These are phyloP conservation scores for Trichoderma asperelloides DNA, from an alignment of 495 filamentous ascomycete genomes.

Conservation along the genomic window DNA sequence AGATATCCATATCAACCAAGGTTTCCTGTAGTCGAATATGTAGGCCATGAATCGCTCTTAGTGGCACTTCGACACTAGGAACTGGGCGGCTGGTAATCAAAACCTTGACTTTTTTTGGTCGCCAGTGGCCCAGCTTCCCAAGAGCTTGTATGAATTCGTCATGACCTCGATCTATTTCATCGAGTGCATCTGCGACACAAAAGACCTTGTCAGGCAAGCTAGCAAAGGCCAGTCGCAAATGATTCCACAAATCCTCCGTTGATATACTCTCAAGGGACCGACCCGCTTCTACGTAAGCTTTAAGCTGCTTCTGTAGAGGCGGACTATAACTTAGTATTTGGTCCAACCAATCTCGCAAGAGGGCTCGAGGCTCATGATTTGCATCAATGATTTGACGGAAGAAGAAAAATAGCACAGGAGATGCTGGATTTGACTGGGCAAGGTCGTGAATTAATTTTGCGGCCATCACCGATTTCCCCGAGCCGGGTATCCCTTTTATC, in stretches of 20 bases:
- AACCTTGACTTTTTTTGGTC: slow-evolving; percentile 29
- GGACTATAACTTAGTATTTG: slow-evolving; percentile 28
- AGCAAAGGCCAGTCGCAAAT: not conserved
- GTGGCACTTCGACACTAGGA: slow-evolving; percentile 17
- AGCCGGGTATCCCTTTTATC: slow-evolving; percentile 40
- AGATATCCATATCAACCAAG: slow-evolving; percentile 28
- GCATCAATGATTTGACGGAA: slow-evolving; percentile 40
- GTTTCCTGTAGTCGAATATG: slow-evolving; percentile 25
- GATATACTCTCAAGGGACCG: not conserved
- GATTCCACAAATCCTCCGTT: not conserved
- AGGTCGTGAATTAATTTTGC: slow-evolving; percentile 26
- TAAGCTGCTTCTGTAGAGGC: slow-evolving; percentile 23
- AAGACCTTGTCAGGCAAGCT: not conserved
- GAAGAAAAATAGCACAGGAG: slow-evolving; percentile 41
- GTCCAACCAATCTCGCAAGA: slow-evolving; percentile 35
- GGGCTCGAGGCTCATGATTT: slow-evolving; percentile 27
- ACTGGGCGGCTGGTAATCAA: slow-evolving; percentile 30
- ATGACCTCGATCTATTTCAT: slow-evolving; percentile 22
- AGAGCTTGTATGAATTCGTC: slow-evolving; percentile 21
- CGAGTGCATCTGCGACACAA: slow-evolving; percentile 10
- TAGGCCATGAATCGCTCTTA: slow-evolving; percentile 7
- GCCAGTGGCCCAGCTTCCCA: slow-evolving; percentile 25
- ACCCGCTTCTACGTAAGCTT: slow-evolving; percentile 8
- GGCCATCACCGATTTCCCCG: slow-evolving; percentile 40
- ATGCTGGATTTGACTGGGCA: slow-evolving; percentile 10